Conservation (phyloP, 1,139 yeast genomes). For the Candida neerlandica region DNA sequence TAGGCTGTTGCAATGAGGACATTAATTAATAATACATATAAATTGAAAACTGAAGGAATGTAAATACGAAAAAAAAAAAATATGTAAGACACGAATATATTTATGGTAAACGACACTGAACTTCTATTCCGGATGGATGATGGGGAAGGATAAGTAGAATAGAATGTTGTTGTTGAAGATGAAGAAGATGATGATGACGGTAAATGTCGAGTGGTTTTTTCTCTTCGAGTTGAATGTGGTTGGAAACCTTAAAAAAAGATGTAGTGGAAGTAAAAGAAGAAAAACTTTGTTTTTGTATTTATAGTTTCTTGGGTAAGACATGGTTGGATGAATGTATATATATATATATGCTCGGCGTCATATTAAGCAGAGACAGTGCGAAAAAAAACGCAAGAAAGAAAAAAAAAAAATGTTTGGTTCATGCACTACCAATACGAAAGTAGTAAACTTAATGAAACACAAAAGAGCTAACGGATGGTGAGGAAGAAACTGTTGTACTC, state of each 20-base stretch:
- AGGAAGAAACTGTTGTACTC: neutral
- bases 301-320: neutral
- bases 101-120: no score
- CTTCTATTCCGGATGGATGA: neutral
- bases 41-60: neutral
- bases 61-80: neutral
- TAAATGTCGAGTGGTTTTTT: no score
- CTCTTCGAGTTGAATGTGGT: neutral
- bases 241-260: neutral
- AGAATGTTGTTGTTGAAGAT: neutral
- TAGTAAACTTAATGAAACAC: neutral
- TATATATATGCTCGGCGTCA: slow-evolving; percentile 2
- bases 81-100: neutral
- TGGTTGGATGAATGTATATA: neutral
- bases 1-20: slow-evolving; percentile 10
- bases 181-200: no score
- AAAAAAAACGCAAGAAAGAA: neutral
- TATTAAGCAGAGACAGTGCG: neutral
- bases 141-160: neutral
- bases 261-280: neutral
- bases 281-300: slow-evolving; percentile 2
- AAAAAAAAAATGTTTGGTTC: slow-evolving; percentile 1
- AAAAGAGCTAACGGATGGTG: neutral
- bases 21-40: neutral
- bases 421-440: neutral